A percentile compares a stretch with the other conserved stretches of the same genome.
phyloP scores from a whole-genome alignment of 768 basidiomycete species.

The Trametes cubensis region DNA sequence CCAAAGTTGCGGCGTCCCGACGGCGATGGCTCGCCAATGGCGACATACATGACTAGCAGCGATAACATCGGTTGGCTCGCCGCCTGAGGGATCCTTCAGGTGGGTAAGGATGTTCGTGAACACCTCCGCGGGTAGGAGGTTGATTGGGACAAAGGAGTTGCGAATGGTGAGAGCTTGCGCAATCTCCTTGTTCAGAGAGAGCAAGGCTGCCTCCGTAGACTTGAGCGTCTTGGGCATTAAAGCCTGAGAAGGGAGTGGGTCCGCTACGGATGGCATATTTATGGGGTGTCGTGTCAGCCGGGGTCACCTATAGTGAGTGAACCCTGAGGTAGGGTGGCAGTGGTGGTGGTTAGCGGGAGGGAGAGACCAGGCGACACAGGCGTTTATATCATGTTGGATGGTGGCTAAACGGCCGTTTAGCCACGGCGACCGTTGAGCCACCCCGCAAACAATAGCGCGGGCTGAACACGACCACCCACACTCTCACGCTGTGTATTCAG shows the following conservation, averaged over 20 bases:
- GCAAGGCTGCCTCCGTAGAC: background rate
- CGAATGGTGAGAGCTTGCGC: background rate
- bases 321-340: no score
- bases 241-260: background rate
- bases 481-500: no score
- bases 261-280: background rate
- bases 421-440: no score
- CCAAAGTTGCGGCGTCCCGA: background rate
- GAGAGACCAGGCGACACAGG: no score
- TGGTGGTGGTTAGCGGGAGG: no score
- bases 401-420: no score
- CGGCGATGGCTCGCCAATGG: slow-evolving; percentile 5
- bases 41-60: background rate
- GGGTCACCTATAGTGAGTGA: no score
- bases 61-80: background rate
- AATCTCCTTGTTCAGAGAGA: background rate
- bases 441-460: no score
- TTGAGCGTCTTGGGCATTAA: background rate
- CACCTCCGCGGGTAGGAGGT: slow-evolving; percentile 3
- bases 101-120: slow-evolving; percentile 1
- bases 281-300: no score
- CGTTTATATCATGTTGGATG: no score
- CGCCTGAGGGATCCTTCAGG: background rate
- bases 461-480: no score
- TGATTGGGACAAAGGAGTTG: background rate